A percentile compares a stretch with the other conserved stretches of the same genome.
These are phyloP conservation scores for Astragalus membranaceus DNA, from an alignment of 306 rosid species.

Conservation along the genomic window DNA sequence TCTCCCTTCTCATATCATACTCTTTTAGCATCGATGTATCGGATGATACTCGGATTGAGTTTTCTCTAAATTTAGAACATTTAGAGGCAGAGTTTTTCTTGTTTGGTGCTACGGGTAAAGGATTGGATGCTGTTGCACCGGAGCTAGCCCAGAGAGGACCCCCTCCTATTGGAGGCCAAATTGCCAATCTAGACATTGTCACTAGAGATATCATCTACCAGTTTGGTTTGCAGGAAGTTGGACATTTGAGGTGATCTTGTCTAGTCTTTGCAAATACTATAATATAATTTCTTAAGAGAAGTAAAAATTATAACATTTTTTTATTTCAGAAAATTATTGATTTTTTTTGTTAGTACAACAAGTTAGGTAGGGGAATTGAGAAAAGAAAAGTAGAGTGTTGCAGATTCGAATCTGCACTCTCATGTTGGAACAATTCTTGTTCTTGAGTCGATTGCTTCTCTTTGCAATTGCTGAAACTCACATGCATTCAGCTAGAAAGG, in stretches of 20 bases:
- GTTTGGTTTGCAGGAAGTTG: constrained; percentile 66
- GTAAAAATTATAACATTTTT: too few relatives aligned
- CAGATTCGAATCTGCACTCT: too few relatives aligned
- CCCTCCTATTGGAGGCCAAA: constrained; percentile 46
- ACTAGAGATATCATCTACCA: constrained; percentile 39
- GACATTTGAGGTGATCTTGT: constrained; percentile 48
- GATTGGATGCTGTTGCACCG: constrained; percentile 46
- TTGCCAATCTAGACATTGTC: constrained; percentile 32
- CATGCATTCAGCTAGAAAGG: too few relatives aligned
- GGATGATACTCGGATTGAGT: background rate
- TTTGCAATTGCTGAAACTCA: too few relatives aligned
- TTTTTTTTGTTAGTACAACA: too few relatives aligned
- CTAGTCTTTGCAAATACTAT: background rate
- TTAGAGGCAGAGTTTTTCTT: constrained; percentile 66
- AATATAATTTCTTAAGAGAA: too few relatives aligned
- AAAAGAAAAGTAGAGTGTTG: too few relatives aligned
- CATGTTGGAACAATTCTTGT: too few relatives aligned
- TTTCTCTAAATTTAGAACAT: constrained; percentile 44
- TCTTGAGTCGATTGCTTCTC: too few relatives aligned
- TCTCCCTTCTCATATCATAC: background rate
- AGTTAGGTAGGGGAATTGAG: too few relatives aligned
- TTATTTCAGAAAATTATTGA: too few relatives aligned
- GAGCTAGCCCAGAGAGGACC: constrained; percentile 48
- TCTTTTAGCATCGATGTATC: background rate
- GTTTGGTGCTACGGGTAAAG: constrained; percentile 48